phyloP scores from a whole-genome alignment of 2,329 filamentous ascomycete species.

The Clarireedia monteithiana region DNA sequence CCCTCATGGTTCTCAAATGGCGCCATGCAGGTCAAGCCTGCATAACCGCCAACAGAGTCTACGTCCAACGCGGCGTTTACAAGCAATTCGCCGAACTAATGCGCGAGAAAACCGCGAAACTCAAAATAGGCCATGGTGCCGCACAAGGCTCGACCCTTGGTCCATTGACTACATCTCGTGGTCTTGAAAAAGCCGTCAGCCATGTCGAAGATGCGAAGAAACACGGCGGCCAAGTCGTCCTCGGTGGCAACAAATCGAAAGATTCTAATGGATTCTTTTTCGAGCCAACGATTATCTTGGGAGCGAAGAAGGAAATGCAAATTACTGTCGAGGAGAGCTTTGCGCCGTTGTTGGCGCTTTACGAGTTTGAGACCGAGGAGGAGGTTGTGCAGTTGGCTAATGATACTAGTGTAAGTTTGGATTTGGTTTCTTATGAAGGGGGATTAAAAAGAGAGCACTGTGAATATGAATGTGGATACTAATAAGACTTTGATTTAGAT shows the following conservation, averaged over 20 bases:
- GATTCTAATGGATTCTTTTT: constrained; percentile 56
- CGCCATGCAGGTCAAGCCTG: constrained; percentile 57
- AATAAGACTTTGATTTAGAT: constrained; percentile 31
- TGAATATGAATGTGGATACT: background rate
- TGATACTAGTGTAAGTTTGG: constrained; percentile 36
- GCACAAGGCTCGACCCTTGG: constrained; percentile 51
- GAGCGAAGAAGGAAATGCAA: constrained; percentile 50
- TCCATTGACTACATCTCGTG: constrained; percentile 47
- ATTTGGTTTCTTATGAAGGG: background rate
- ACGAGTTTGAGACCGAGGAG: constrained; percentile 58
- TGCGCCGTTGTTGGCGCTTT: constrained; percentile 55
- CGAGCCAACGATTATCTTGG: constrained; percentile 56
- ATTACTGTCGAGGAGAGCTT: constrained; percentile 56
- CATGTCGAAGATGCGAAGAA: constrained; percentile 58
- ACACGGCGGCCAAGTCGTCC: constrained; percentile 54
- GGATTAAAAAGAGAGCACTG: background rate
- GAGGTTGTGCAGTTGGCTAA: constrained; percentile 54
- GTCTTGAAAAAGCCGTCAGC: constrained; percentile 46
- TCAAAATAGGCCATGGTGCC: constrained; percentile 55
- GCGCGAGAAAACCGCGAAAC: constrained; percentile 40
- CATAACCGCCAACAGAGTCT: constrained; percentile 57
- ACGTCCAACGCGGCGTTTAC: constrained; percentile 55
- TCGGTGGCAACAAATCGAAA: constrained; percentile 49
- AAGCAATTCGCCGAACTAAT: constrained; percentile 51
- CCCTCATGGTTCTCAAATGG: constrained; percentile 43